Conservation (phyloP, 1,284 basidiomycete species). For the Ceratobasidium sp. region DNA sequence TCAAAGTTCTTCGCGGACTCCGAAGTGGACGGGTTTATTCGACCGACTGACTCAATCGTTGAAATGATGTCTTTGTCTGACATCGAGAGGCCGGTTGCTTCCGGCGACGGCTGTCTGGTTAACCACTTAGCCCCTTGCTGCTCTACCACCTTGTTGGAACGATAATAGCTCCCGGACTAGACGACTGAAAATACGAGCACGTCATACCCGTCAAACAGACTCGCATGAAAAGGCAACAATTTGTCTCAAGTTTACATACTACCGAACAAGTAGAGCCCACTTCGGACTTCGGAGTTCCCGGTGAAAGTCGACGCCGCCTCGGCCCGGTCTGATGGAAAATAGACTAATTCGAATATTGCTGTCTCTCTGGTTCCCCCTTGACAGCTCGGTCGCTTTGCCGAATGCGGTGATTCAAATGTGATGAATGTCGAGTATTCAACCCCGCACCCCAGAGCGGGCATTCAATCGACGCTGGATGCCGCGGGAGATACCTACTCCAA, state of each 20-base stretch:
- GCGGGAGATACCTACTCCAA: neutral
- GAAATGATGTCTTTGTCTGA: too few species aligned
- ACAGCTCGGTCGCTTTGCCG: neutral
- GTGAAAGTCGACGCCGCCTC: neutral
- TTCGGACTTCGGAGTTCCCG: neutral
- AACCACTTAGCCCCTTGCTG: too few species aligned
- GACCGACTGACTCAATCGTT: too few species aligned
- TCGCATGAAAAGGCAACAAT: neutral
- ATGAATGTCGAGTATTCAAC: neutral
- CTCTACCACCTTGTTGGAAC: neutral
- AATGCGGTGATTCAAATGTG: neutral
- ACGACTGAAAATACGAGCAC: neutral
- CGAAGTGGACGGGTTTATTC: too few species aligned
- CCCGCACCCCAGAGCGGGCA: neutral
- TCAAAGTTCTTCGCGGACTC: too few species aligned
- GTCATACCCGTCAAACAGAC: constrained; percentile 18
- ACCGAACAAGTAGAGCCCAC: neutral
- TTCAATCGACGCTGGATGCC: neutral
- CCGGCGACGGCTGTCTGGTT: too few species aligned
- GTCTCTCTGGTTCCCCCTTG: neutral
- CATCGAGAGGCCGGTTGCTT: too few species aligned
- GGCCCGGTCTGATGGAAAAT: neutral
- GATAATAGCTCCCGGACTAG: neutral
- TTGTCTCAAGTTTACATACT: neutral
- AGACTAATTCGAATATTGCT: neutral